phyloP scores from a whole-genome alignment of 768 basidiomycete genomes.

The Chlorophyllum brunneum region DNA sequence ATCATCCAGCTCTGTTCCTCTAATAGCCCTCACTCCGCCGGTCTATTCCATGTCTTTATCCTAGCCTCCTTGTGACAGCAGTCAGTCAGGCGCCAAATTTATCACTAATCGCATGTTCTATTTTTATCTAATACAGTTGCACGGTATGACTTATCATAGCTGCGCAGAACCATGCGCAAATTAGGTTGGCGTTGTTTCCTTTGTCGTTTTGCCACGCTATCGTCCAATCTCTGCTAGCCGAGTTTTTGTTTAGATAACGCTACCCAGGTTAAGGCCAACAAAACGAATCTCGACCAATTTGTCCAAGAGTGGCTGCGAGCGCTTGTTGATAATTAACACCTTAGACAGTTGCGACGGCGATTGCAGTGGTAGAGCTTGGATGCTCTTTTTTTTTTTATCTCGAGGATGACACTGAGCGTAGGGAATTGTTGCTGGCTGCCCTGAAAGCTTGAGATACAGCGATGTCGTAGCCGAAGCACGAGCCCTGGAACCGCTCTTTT shows the following conservation, averaged over 20 bases:
- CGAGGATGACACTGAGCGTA: slow-evolving; percentile 26
- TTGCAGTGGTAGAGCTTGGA: slow-evolving; percentile 45
- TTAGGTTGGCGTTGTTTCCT: background rate
- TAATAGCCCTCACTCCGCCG: background rate
- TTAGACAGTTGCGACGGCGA: slow-evolving; percentile 76
- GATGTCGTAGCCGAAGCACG: slow-evolving; percentile 55
- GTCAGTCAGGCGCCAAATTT: too few relatives aligned
- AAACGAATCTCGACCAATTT: slow-evolving; percentile 77
- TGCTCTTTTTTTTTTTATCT: background rate
- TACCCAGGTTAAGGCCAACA: slow-evolving; percentile 65
- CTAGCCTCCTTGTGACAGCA: background rate
- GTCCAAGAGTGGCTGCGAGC: slow-evolving; percentile 76
- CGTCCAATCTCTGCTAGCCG: slow-evolving; percentile 29
- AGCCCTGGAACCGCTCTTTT: slow-evolving; percentile 21
- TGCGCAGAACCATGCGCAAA: background rate
- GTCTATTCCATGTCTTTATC: background rate
- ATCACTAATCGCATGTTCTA: slow-evolving; percentile 1
- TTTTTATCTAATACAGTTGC: slow-evolving; percentile 8
- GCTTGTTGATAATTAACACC: slow-evolving; percentile 77
- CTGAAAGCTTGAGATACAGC: slow-evolving; percentile 80
- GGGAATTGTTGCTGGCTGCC: slow-evolving; percentile 76
- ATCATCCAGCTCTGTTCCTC: background rate
- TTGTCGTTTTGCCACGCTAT: slow-evolving; percentile 3
- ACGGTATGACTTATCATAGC: background rate
- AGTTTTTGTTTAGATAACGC: slow-evolving; percentile 40